A percentile compares a stretch with the other conserved stretches of the same genome.
These are phyloP conservation scores for Haplosporangium gracile DNA, from an alignment of 192 early-diverging fungal genomes.

Conservation along the genomic window DNA sequence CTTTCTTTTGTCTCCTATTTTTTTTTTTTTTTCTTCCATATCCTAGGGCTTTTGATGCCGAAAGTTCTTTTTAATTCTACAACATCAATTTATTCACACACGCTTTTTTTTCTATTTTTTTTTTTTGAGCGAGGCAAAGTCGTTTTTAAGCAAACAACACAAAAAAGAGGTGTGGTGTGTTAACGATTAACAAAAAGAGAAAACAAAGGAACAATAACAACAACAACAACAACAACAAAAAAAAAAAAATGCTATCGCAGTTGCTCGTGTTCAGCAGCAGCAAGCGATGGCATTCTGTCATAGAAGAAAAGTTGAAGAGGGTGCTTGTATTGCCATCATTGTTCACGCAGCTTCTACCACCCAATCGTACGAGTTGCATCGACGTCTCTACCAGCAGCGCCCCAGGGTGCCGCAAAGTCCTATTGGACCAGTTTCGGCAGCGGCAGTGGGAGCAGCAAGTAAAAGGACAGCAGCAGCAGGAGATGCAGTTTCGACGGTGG, in stretches of 20 bases:
- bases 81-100: not conserved
- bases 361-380: not conserved
- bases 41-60: too few species aligned
- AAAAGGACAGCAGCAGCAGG: not conserved
- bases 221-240: too few species aligned
- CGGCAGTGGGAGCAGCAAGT: not conserved
- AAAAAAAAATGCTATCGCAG: not conserved
- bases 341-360: not conserved
- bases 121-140: not conserved
- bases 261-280: not conserved
- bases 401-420: not conserved
- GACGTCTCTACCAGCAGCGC: not conserved
- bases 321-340: not conserved
- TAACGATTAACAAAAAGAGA: too few species aligned
- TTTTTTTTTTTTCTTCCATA: not conserved
- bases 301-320: too few species aligned
- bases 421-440: not conserved
- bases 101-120: not conserved
- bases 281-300: not conserved
- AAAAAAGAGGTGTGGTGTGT: not conserved
- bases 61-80: too few species aligned
- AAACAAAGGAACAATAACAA: not conserved
- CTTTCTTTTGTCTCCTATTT: not conserved
- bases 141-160: not conserved
- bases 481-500: not conserved